Conservation (phyloP, 2,329 filamentous ascomycete species). For the Alternaria panax region DNA sequence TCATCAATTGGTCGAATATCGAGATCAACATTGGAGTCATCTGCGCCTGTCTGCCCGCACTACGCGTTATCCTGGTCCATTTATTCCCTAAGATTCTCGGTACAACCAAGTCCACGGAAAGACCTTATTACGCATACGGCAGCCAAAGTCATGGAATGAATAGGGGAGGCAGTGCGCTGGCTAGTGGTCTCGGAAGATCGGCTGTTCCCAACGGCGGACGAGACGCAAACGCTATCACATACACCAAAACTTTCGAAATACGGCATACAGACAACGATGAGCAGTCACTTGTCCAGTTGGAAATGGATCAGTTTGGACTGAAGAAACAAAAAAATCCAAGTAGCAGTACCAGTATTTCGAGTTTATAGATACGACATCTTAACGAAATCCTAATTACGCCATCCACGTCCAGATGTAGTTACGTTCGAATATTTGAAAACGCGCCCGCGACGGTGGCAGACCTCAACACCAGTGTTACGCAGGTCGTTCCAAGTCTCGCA, state of each 20-base stretch:
- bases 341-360: slow-evolving; percentile 19
- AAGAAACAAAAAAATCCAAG: slow-evolving; percentile 9
- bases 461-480: background rate
- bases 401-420: background rate
- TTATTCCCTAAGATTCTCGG: slow-evolving; percentile 49
- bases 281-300: slow-evolving; percentile 14
- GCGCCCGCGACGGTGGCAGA: background rate
- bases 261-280: slow-evolving; percentile 22
- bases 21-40: slow-evolving; percentile 56
- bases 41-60: slow-evolving; percentile 55
- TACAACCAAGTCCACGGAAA: slow-evolving; percentile 32
- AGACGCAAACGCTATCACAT: slow-evolving; percentile 18
- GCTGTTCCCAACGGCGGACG: background rate
- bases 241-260: slow-evolving; percentile 24
- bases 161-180: slow-evolving; percentile 24
- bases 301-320: slow-evolving; percentile 8
- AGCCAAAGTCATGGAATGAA: slow-evolving; percentile 32
- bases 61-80: slow-evolving; percentile 51
- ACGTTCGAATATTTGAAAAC: fast-evolving
- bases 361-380: slow-evolving; percentile 10
- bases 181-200: slow-evolving; percentile 7
- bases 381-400: background rate
- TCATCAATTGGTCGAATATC: slow-evolving; percentile 53
- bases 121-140: slow-evolving; percentile 22
- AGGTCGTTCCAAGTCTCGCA: background rate